phyloP scores from a whole-genome alignment of 208 protist genomes.

The Trypanosoma cruzi region DNA sequence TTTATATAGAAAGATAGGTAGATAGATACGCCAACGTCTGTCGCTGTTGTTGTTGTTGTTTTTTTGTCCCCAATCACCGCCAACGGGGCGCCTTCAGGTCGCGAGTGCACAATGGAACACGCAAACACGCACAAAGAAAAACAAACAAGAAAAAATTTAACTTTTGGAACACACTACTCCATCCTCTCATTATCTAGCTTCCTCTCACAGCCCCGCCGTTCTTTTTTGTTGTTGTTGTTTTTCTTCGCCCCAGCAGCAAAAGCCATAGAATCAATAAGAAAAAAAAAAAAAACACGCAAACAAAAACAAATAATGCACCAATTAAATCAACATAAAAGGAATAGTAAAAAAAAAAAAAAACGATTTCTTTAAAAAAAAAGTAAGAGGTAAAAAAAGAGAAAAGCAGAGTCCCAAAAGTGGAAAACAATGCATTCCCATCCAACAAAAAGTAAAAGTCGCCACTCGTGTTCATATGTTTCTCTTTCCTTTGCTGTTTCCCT shows the following conservation, averaged over 20 bases:
- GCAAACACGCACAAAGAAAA: background rate
- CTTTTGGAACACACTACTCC: background rate
- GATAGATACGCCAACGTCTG: too few species aligned
- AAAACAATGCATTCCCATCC: background rate
- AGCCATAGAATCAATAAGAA: background rate
- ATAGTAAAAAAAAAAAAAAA: background rate
- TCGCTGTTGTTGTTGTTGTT: background rate
- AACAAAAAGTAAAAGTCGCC: background rate
- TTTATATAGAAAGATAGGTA: too few species aligned
- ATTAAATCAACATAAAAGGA: background rate
- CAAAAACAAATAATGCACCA: background rate
- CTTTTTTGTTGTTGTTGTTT: background rate
- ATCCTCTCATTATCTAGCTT: background rate
- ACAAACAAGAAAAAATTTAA: conserved; percentile 15
- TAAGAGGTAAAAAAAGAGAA: background rate
- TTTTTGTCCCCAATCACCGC: background rate
- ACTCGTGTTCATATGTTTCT: background rate
- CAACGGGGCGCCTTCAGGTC: background rate
- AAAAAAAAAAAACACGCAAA: background rate
- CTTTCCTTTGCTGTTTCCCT: background rate
- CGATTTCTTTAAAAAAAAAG: background rate
- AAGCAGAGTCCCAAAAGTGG: background rate
- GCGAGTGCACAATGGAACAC: conserved; percentile 6
- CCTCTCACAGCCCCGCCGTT: background rate
- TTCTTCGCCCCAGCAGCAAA: background rate